These are phyloP conservation scores for Penicillium sp. DNA, from an alignment of 2,329 filamentous ascomycete species.

Conservation along the genomic window DNA sequence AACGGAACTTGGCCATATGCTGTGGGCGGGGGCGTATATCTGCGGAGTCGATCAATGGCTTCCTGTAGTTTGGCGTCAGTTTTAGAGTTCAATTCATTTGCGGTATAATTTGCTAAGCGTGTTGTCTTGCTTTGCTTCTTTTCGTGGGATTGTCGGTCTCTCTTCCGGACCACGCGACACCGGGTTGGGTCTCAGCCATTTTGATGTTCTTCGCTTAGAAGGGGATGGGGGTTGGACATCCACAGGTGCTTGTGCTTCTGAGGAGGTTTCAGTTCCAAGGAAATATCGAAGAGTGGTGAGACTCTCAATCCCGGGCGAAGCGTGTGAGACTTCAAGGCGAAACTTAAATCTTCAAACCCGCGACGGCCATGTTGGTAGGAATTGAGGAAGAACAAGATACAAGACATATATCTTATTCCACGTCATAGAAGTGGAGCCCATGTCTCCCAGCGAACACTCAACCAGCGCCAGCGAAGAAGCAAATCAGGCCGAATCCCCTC, in stretches of 20 bases:
- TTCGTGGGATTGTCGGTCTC: not conserved
- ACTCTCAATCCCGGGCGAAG: not conserved
- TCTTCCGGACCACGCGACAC: conserved; percentile 12
- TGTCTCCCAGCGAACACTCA: not conserved
- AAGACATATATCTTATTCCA: not conserved
- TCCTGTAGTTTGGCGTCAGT: conserved; percentile 34
- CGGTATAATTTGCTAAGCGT: not conserved
- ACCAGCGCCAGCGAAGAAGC: not conserved
- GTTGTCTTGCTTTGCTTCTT: conserved; percentile 5
- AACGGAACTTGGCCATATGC: conserved; percentile 61
- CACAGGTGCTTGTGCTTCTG: conserved; percentile 11
- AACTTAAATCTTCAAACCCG: not conserved
- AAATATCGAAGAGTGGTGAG: not conserved
- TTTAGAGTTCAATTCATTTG: conserved; percentile 2
- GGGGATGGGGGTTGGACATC: conserved; percentile 29
- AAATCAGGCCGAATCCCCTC: not conserved
- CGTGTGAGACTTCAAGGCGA: not conserved
- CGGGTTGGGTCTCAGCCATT: conserved; percentile 20
- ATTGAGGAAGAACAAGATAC: not conserved
- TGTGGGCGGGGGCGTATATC: conserved; percentile 61
- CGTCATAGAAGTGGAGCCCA: not conserved
- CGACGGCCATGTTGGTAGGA: not conserved
- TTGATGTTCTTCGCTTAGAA: conserved; percentile 1
- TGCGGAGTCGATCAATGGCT: conserved; percentile 60
- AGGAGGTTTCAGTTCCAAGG: not conserved